Percentiles rank a stretch among this genome's conserved stretches.
Evolutionary conservation across 2,329 filamentous ascomycete genomes (phyloP).

Genomic region (Xylariales sp.): DNA sequence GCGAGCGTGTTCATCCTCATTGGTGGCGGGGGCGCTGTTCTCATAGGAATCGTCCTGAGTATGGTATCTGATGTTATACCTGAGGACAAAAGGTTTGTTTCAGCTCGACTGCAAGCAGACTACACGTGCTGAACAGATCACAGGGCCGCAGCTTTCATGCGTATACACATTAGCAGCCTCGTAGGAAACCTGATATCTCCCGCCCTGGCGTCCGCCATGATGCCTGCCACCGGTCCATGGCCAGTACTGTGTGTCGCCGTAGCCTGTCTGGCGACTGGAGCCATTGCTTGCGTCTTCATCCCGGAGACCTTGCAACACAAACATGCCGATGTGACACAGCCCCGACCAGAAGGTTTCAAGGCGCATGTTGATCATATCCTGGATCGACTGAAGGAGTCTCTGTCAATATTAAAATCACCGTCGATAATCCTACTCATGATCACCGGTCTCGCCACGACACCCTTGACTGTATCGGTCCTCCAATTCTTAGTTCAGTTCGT

Average conservation of each 20-base stretch:
- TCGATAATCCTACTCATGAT: conserved; percentile 15
- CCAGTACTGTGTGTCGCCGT: conserved; percentile 11
- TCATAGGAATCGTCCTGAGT: conserved; percentile 26
- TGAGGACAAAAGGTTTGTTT: conserved; percentile 29
- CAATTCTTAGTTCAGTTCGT: conserved; percentile 25
- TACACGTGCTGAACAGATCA: not conserved
- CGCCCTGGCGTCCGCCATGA: conserved; percentile 30
- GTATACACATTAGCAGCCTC: conserved; percentile 24
- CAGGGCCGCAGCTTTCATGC: conserved; percentile 33
- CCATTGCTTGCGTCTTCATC: conserved; percentile 9
- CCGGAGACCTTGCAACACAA: conserved; percentile 14
- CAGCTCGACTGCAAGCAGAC: not conserved
- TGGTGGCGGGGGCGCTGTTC: conserved; percentile 30
- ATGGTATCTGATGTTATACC: conserved; percentile 33
- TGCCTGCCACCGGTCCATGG: conserved; percentile 28
- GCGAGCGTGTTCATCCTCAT: conserved; percentile 26
- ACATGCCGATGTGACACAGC: not conserved
- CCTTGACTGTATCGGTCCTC: conserved; percentile 5
- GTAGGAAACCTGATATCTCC: conserved; percentile 32
- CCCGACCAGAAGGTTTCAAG: not conserved
- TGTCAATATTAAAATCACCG: conserved; percentile 11
- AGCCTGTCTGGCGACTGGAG: not conserved
- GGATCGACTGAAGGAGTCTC: conserved; percentile 8
- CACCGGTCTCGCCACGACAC: conserved; percentile 8
- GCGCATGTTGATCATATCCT: conserved; percentile 1